Percentiles rank a stretch among this genome's conserved stretches.
phyloP scores from a whole-genome alignment of 2,329 filamentous ascomycete genomes.

The Metarhizium album region DNA sequence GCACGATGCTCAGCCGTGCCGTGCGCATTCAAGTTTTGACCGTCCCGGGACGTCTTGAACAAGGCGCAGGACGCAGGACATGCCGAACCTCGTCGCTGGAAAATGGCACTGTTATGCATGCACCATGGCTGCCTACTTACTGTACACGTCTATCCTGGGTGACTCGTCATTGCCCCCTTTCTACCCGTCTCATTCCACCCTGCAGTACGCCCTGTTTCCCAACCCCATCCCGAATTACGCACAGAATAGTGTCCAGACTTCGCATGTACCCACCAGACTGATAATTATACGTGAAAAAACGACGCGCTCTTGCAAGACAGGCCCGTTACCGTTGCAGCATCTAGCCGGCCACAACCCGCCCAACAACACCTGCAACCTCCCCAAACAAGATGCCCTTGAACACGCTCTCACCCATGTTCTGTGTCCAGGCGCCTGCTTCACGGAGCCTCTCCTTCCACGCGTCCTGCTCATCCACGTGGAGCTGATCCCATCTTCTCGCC shows the following conservation, averaged over 20 bases:
- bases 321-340: background rate
- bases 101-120: background rate
- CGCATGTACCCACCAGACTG: background rate
- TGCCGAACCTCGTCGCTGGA: background rate
- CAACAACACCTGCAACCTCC: conserved; percentile 54
- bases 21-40: too few species aligned
- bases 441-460: conserved; percentile 60
- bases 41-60: too few species aligned
- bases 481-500: conserved; percentile 60
- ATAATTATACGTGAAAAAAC: background rate
- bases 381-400: conserved; percentile 70
- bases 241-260: background rate
- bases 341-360: conserved; percentile 35
- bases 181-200: background rate
- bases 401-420: conserved; percentile 64
- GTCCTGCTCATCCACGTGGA: conserved; percentile 49
- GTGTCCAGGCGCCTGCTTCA: conserved; percentile 68
- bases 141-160: background rate
- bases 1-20: too few species aligned
- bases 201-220: background rate
- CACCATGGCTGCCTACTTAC: background rate
- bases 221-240: background rate
- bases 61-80: too few species aligned
- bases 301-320: background rate
- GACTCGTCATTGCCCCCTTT: background rate